Evolutionary conservation across 108 stramenopile genomes (phyloP), one percentile per base, ranked within the genome.

Genomic region (Cyclotella baltica): DNA sequence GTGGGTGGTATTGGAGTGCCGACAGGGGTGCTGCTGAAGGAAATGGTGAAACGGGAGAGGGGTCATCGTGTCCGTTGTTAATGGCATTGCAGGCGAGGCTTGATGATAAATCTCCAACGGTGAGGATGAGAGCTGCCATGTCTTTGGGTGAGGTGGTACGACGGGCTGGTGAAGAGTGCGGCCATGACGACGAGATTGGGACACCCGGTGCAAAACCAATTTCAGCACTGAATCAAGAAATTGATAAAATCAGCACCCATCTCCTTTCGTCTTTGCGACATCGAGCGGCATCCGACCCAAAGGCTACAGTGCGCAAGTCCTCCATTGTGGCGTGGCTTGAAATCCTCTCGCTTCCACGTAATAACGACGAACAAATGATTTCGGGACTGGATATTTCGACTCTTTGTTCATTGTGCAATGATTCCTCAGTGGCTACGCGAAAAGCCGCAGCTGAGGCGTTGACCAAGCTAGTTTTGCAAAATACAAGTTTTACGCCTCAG

Each of bases 391-490:
- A 96, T 65, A 83, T 96, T 33, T 67, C 75, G 18, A 83, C 87
- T 0, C 76, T 96, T 33, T 76, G 87, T 38, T 71, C 82, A 11
- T 72, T 90, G 0, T 94, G 93, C 59, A 85, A 85, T 62, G 95
- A 96, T 56, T 47, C 79, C 0, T 88, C 88, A 0, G 76, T 94
- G 43, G 78, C 90, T 52, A 85, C 87, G 0, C 81, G 95, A 40
- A 93, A 90, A 73, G 88, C 89, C 8, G 88, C 94, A 15, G 88
- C 88, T 0, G 89, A 92, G 35, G 89, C 85, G 4, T 67, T 96
- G 13, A 90, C 91, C 5, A 82, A 67, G 6, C 67, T 96, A 10
- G 66, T 93, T 1, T 62, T 43, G 83, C 73, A 27, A 75, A 71
- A 23, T 67, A 71, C 52, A 51, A 75, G 77, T 51, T 57, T 48